Percentiles rank a stretch among this genome's conserved stretches.
These are phyloP conservation scores for Gossypium ekmanianum DNA, from an alignment of 345 rosid genomes.

Conservation along the genomic window DNA sequence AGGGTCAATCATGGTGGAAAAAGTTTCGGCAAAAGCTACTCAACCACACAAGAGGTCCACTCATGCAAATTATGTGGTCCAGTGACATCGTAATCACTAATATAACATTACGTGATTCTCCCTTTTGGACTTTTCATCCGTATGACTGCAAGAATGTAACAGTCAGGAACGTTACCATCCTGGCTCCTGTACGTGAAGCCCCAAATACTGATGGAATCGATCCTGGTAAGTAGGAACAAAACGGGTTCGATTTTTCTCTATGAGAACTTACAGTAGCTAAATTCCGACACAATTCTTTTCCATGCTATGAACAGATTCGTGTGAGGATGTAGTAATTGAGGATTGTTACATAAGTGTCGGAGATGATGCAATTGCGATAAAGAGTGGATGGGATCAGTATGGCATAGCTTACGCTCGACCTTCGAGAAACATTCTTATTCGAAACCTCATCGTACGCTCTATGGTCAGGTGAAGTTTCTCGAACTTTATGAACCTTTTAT, in stretches of 20 bases:
- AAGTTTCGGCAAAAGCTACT: slow-evolving; percentile 87
- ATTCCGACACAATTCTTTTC: not conserved
- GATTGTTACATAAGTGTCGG: slow-evolving; percentile 96
- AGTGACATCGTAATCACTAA: slow-evolving; percentile 73
- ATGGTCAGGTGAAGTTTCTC: slow-evolving; percentile 72
- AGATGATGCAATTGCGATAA: slow-evolving; percentile 91
- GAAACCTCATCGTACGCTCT: slow-evolving; percentile 81
- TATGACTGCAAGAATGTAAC: slow-evolving; percentile 95
- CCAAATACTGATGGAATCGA: slow-evolving; percentile 99
- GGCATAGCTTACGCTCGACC: slow-evolving; percentile 85
- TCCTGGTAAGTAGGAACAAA: slow-evolving; percentile 52
- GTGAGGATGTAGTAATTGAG: slow-evolving; percentile 90
- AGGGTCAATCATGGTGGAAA: slow-evolving; percentile 96
- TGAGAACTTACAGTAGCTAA: not conserved
- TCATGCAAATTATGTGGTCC: slow-evolving; percentile 94
- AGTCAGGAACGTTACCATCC: slow-evolving; percentile 64
- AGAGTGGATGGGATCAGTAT: slow-evolving; percentile 99
- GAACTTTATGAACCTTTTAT: not conserved
- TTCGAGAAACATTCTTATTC: slow-evolving; percentile 74
- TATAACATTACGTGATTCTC: slow-evolving; percentile 82
- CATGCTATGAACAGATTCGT: slow-evolving; percentile 57
- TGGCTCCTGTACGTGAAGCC: slow-evolving; percentile 76
- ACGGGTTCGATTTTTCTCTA: not conserved
- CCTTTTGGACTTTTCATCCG: slow-evolving; percentile 97
- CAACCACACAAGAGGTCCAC: slow-evolving; percentile 92